phyloP scores from a whole-genome alignment of 148 eudicot genomes.

The Camellia sinensis region DNA sequence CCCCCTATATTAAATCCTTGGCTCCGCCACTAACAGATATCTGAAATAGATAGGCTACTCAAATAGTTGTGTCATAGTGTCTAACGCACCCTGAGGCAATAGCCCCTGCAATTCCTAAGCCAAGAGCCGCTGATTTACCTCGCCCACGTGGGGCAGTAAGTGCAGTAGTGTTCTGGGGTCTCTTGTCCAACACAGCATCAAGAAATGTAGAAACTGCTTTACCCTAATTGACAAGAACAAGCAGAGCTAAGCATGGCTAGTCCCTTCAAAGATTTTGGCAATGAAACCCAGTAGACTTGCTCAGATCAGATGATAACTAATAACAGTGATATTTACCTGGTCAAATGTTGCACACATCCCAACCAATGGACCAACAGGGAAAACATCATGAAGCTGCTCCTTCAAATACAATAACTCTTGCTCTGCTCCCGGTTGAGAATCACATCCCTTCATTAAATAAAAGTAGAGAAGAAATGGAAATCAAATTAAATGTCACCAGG shows the following conservation, averaged over 20 bases:
- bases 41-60: not conserved
- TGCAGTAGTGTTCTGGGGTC: conserved; percentile 71
- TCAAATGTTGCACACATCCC: conserved; percentile 77
- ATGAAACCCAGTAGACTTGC: not conserved
- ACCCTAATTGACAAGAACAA: conserved; percentile 39
- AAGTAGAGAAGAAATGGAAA: not conserved
- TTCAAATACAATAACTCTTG: conserved; percentile 59
- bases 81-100: conserved; percentile 72
- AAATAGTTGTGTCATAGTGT: not conserved
- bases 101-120: conserved; percentile 90
- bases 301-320: not conserved
- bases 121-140: conserved; percentile 95
- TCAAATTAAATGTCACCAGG: not conserved
- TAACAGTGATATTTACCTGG: conserved; percentile 47
- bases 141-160: conserved; percentile 94
- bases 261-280: conserved; percentile 4
- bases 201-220: conserved; percentile 79
- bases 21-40: too few relatives aligned
- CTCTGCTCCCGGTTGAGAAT: conserved; percentile 67
- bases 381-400: conserved; percentile 69
- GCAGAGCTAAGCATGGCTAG: not conserved
- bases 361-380: conserved; percentile 81
- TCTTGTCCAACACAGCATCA: conserved; percentile 76
- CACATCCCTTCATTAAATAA: conserved; percentile 47
- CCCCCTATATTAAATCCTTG: too few relatives aligned